Percentiles rank a stretch among this genome's conserved stretches.
Conservation (phyloP, 2,329 filamentous ascomycete species). For the Cladobotryum mycophilum region DNA sequence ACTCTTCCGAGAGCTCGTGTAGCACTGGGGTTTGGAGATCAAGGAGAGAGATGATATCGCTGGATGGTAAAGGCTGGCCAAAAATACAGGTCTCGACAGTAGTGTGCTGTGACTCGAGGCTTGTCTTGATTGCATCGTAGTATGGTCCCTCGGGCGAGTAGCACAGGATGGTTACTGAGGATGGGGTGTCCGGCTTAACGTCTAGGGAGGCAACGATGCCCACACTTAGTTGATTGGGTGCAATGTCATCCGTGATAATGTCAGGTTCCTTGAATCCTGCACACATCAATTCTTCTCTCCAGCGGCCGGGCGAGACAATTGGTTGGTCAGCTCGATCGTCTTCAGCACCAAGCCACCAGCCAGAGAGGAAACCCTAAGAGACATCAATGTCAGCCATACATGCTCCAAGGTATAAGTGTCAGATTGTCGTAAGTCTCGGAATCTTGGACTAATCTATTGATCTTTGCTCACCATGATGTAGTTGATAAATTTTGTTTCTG, state of each 20-base stretch:
- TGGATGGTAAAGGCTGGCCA: slow-evolving; percentile 1
- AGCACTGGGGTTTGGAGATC: slow-evolving; percentile 3
- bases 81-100: slow-evolving; percentile 2
- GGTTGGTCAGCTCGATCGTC: slow-evolving; percentile 24
- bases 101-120: background rate
- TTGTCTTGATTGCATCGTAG: background rate
- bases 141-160: background rate
- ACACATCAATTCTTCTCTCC: slow-evolving; percentile 21
- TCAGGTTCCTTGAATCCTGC: slow-evolving; percentile 20
- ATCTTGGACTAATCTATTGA: background rate
- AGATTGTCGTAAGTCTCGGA: background rate
- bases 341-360: slow-evolving; percentile 31
- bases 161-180: background rate
- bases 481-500: slow-evolving; percentile 13
- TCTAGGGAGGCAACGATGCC: slow-evolving; percentile 1
- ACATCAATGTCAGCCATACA: background rate
- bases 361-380: slow-evolving; percentile 21
- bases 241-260: slow-evolving; percentile 14
- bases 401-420: background rate
- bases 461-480: slow-evolving; percentile 17
- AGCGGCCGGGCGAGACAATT: slow-evolving; percentile 18
- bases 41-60: slow-evolving; percentile 5
- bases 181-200: background rate
- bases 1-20: background rate
- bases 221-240: slow-evolving; percentile 12